Evolutionary conservation across 1,284 basidiomycete species (phyloP).

Genomic region (Anthracocystis setariae): DNA sequence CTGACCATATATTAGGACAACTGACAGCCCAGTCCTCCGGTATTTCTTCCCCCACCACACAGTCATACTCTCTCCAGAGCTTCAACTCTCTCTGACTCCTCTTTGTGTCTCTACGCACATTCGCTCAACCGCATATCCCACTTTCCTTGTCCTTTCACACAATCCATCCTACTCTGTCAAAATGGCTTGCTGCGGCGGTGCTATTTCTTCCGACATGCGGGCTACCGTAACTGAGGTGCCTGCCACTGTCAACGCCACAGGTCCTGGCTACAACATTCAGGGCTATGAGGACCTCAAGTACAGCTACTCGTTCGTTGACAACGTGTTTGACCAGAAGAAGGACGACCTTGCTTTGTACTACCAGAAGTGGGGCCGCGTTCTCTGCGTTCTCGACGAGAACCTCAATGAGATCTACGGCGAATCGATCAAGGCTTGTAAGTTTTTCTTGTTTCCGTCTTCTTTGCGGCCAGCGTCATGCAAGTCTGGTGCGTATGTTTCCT

Average conservation of each 20-base stretch:
- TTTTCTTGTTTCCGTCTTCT: not conserved
- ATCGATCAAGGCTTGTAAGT: slow-evolving; percentile 56
- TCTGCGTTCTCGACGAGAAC: slow-evolving; percentile 69
- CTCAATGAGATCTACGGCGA: slow-evolving; percentile 66
- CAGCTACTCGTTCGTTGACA: slow-evolving; percentile 69
- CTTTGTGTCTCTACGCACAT: slow-evolving; percentile 19
- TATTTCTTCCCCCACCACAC: slow-evolving; percentile 9
- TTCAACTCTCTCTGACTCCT: slow-evolving; percentile 31
- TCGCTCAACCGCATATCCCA: slow-evolving; percentile 33
- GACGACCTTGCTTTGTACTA: slow-evolving; percentile 69
- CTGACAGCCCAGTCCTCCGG: not conserved
- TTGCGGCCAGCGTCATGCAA: too few species aligned
- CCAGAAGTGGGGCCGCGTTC: slow-evolving; percentile 69
- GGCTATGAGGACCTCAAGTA: slow-evolving; percentile 60
- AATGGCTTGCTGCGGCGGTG: slow-evolving; percentile 50
- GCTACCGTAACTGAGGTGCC: slow-evolving; percentile 67
- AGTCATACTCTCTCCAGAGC: slow-evolving; percentile 26
- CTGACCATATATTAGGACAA: slow-evolving; percentile 21
- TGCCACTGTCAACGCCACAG: slow-evolving; percentile 50
- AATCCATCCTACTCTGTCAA: slow-evolving; percentile 15
- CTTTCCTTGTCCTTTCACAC: not conserved
- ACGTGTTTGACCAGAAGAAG: slow-evolving; percentile 69
- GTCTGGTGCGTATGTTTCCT: not conserved
- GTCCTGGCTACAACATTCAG: slow-evolving; percentile 58
- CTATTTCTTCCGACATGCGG: slow-evolving; percentile 68